Percentiles rank a stretch among this genome's conserved stretches.
These are phyloP conservation scores for Prunus armeniaca DNA, from an alignment of 306 rosid species.

Conservation along the genomic window DNA sequence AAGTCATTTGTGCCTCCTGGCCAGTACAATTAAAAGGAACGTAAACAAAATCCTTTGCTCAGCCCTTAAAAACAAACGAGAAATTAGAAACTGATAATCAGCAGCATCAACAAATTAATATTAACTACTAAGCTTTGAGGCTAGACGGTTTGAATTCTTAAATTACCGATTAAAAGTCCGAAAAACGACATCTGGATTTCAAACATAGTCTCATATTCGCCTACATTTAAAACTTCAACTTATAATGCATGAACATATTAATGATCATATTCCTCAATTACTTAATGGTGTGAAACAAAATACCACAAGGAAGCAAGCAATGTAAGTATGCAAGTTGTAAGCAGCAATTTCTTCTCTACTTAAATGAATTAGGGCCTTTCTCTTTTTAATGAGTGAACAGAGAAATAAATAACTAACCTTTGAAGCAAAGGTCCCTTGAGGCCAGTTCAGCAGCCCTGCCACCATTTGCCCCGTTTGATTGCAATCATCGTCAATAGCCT, in stretches of 20 bases:
- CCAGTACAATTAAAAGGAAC: not conserved
- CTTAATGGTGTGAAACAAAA: not conserved
- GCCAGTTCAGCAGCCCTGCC: slow-evolving; percentile 95
- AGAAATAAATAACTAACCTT: slow-evolving; percentile 50
- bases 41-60: not conserved
- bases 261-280: not conserved
- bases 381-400: not conserved
- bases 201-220: not conserved
- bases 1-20: not conserved
- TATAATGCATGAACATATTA: not conserved
- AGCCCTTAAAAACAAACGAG: not conserved
- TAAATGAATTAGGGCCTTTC: not conserved
- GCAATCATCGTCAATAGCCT: slow-evolving; percentile 99
- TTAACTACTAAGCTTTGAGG: not conserved
- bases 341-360: slow-evolving; percentile 1
- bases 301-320: not conserved
- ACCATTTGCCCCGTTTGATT: slow-evolving; percentile 97
- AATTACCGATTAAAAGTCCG: not conserved
- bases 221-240: not conserved
- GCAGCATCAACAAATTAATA: not conserved
- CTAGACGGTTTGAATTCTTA: not conserved
- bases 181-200: not conserved
- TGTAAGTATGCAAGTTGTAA: not conserved
- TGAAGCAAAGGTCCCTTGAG: slow-evolving; percentile 96
- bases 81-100: not conserved